These are phyloP conservation scores for Pseudovirgaria hyperparasitica DNA, from an alignment of 2,329 filamentous ascomycete species.

Conservation along the genomic window DNA sequence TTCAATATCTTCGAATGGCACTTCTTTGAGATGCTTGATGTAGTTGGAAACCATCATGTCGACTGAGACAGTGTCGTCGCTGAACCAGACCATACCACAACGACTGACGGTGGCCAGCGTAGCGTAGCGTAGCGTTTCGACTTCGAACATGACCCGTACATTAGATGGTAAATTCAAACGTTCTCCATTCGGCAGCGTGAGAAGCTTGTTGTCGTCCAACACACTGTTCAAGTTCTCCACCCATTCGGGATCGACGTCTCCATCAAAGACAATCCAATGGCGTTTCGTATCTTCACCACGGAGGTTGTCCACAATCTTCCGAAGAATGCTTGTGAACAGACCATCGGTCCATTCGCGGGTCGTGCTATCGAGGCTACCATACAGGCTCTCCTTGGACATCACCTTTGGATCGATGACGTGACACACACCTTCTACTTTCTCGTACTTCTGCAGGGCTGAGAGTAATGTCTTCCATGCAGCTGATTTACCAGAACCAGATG, in stretches of 20 bases:
- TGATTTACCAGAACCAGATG: constrained; percentile 95
- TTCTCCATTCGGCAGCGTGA: constrained; percentile 95
- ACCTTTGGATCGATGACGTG: constrained; percentile 99
- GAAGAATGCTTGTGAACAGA: constrained; percentile 91
- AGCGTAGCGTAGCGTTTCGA: constrained; percentile 93
- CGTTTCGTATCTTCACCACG: constrained; percentile 93
- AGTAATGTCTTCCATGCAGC: constrained; percentile 87
- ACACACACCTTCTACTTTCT: constrained; percentile 83
- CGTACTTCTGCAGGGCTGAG: constrained; percentile 80
- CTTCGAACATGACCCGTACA: constrained; percentile 99
- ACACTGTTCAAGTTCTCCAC: constrained; percentile 99
- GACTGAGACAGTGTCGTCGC: constrained; percentile 88
- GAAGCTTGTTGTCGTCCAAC: constrained; percentile 94
- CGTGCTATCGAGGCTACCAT: constrained; percentile 89
- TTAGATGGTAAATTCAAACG: constrained; percentile 89
- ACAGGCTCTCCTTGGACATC: constrained; percentile 97
- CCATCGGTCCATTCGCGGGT: constrained; percentile 99
- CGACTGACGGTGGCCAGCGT: constrained; percentile 97
- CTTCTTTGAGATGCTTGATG: constrained; percentile 66
- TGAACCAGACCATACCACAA: constrained; percentile 99
- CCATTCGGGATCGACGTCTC: constrained; percentile 98
- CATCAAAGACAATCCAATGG: constrained; percentile 99
- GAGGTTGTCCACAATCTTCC: constrained; percentile 97
- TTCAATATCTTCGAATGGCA: constrained; percentile 87
- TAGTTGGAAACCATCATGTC: constrained; percentile 91